A percentile compares a stretch with the other conserved stretches of the same genome.
Conservation (phyloP, 371 early-diverging fungal species). For the Mortierella sp. region DNA sequence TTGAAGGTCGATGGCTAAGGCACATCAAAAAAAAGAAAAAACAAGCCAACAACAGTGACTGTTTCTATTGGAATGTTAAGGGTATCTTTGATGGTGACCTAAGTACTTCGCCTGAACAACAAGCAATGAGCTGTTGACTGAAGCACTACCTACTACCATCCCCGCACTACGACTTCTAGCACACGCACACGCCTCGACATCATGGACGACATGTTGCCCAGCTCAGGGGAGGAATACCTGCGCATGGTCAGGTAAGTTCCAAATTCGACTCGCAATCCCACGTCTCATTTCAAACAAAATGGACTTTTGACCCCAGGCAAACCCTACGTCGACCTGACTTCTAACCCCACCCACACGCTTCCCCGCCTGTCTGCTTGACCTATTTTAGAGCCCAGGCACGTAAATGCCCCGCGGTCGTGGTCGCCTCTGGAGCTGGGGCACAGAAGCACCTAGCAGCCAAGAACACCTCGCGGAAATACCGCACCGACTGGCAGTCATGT, state of each 20-base stretch:
- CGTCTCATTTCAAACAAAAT: not conserved
- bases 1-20: not conserved
- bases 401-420: slow-evolving; percentile 40
- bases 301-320: not conserved
- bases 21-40: slow-evolving; percentile 13
- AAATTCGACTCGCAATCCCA: not conserved
- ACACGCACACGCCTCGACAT: not conserved
- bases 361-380: not conserved
- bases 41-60: slow-evolving; percentile 20
- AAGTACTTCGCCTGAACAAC: not conserved
- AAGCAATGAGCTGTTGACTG: not conserved
- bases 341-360: not conserved
- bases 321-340: not conserved
- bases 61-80: slow-evolving; percentile 9
- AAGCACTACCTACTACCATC: not conserved
- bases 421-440: slow-evolving; percentile 26
- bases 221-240: slow-evolving; percentile 64
- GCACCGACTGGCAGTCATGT: slow-evolving; percentile 48
- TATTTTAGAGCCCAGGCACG: slow-evolving; percentile 44
- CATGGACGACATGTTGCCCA: slow-evolving; percentile 56
- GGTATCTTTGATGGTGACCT: not conserved
- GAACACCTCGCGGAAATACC: slow-evolving; percentile 48
- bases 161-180: not conserved
- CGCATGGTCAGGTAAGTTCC: slow-evolving; percentile 60
- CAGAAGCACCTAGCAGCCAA: slow-evolving; percentile 33